Evolutionary conservation across 1,284 basidiomycete genomes (phyloP).

Genomic region (Trichosporon ovoides): DNA sequence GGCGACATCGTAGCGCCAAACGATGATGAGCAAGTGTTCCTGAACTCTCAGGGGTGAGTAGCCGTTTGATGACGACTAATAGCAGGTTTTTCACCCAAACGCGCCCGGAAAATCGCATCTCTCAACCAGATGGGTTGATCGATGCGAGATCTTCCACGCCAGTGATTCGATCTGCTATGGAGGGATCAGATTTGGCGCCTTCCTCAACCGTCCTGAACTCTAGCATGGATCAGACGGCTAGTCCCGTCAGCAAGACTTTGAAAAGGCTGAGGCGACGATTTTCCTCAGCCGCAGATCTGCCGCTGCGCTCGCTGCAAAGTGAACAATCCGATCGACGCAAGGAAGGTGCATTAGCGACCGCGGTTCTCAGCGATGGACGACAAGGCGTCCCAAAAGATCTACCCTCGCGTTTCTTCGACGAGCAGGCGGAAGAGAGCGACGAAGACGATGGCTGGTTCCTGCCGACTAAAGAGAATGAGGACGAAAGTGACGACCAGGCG

Average conservation of each 20-base stretch:
- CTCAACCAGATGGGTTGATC: background rate
- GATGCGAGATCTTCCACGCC: too few relatives aligned
- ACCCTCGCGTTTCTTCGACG: constrained; percentile 29
- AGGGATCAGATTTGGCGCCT: background rate
- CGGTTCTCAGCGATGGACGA: background rate
- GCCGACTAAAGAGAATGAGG: constrained; percentile 24
- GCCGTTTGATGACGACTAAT: background rate
- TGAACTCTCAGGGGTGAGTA: constrained; percentile 41
- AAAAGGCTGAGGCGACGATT: background rate
- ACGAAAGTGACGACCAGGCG: constrained; percentile 30
- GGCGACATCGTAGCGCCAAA: constrained; percentile 12
- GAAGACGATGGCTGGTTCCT: constrained; percentile 39
- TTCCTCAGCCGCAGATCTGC: too few relatives aligned
- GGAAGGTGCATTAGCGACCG: background rate
- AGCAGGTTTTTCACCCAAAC: constrained; percentile 43
- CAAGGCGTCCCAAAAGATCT: background rate
- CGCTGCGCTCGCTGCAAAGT: too few relatives aligned
- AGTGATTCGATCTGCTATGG: too few relatives aligned
- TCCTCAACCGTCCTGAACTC: constrained; percentile 2
- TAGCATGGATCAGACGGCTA: background rate
- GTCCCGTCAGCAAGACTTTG: background rate
- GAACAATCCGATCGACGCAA: too few relatives aligned
- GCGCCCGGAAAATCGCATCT: constrained; percentile 21
- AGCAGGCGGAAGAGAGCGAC: constrained; percentile 51
- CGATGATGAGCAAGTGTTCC: constrained; percentile 27